phyloP scores from a whole-genome alignment of 1,284 basidiomycete species.

The Tetrapyrgos nigripes region DNA sequence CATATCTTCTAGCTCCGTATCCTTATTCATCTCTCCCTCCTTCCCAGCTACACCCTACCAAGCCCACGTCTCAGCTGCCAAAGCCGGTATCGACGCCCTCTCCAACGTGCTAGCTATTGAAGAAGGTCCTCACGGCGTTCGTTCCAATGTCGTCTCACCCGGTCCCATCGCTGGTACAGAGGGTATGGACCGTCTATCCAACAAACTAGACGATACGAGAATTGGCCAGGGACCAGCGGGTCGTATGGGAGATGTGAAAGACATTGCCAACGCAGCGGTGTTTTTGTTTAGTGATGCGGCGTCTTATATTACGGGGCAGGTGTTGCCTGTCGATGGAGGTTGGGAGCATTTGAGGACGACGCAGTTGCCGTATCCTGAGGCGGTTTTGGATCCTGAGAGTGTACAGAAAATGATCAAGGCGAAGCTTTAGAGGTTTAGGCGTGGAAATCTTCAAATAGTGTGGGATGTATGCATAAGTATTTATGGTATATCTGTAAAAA shows the following conservation, averaged over 20 bases:
- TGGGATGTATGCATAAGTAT: too few relatives aligned
- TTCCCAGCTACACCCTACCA: constrained; percentile 84
- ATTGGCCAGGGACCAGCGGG: constrained; percentile 58
- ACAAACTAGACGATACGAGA: constrained; percentile 36
- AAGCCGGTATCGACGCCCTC: constrained; percentile 92
- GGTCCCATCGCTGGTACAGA: constrained; percentile 88
- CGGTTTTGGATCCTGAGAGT: constrained; percentile 66
- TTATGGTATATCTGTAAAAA: too few relatives aligned
- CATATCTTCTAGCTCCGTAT: not conserved
- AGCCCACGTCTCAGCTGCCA: constrained; percentile 93
- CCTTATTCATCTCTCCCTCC: not conserved
- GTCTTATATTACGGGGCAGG: constrained; percentile 79
- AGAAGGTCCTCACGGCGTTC: constrained; percentile 93
- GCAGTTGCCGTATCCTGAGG: constrained; percentile 68
- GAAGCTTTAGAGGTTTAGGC: too few relatives aligned
- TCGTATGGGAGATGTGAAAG: constrained; percentile 69
- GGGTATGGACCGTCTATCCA: constrained; percentile 78
- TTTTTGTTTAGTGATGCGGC: constrained; percentile 94
- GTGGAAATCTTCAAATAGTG: too few relatives aligned
- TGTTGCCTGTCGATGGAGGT: constrained; percentile 74
- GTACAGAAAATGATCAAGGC: constrained; percentile 45
- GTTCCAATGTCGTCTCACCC: constrained; percentile 92
- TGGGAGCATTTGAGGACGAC: constrained; percentile 57
- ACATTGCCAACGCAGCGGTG: constrained; percentile 83
- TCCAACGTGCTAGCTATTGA: constrained; percentile 89